Evolutionary conservation across 805 yeast species (phyloP).

Genomic region (Sugiyamaella chiloensis): DNA sequence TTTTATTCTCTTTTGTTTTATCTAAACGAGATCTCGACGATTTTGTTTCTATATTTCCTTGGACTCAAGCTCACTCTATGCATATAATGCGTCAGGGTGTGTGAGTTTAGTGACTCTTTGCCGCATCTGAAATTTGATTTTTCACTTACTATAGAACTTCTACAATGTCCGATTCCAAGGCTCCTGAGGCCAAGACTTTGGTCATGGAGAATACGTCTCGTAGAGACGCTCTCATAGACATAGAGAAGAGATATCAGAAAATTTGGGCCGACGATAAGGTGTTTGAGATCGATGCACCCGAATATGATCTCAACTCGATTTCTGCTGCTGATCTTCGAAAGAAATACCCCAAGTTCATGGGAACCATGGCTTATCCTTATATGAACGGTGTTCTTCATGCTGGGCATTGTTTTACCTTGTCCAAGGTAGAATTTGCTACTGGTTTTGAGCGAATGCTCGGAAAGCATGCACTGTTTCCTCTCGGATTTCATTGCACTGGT

Average conservation of each 20-base stretch:
- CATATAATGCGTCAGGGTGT: too few relatives aligned
- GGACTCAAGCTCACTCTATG: too few relatives aligned
- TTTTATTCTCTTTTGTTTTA: too few relatives aligned
- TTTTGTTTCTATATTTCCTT: too few relatives aligned
- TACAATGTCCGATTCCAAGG: conserved; percentile 4
- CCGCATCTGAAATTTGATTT: too few relatives aligned
- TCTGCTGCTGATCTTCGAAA: conserved; percentile 69
- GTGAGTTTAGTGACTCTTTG: too few relatives aligned
- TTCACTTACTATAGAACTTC: too few relatives aligned
- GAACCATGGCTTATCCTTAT: conserved; percentile 97
- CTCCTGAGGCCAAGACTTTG: conserved; percentile 28
- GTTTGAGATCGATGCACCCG: conserved; percentile 87
- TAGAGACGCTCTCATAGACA: conserved; percentile 87
- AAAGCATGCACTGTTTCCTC: conserved; percentile 85
- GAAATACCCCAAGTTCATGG: conserved; percentile 80
- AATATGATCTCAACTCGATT: conserved; percentile 58
- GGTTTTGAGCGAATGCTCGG: conserved; percentile 97
- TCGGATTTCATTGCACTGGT: conserved; percentile 99
- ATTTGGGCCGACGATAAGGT: conserved; percentile 83
- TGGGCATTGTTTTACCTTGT: conserved; percentile 93
- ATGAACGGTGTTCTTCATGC: conserved; percentile 99
- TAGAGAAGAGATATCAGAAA: conserved; percentile 84
- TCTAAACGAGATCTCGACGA: too few relatives aligned
- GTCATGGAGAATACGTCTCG: conserved; percentile 60
- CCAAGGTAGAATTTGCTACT: conserved; percentile 86